Evolutionary conservation across 169 alveolate species (phyloP).

Genomic region (Cryptosporidium baileyi): DNA sequence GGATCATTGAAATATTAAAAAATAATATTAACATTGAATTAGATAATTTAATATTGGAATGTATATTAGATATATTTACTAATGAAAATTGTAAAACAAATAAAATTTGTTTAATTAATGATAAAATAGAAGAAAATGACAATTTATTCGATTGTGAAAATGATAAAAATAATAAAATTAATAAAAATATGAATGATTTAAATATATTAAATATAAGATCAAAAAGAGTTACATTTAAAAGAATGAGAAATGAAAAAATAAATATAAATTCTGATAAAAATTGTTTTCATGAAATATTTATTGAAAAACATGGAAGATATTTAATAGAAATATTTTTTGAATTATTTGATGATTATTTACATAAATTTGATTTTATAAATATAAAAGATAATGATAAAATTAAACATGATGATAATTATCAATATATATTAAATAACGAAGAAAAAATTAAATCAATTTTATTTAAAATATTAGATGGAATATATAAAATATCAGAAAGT

Average conservation of each 20-base stretch:
- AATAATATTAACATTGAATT: not conserved
- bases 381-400: not conserved
- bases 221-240: constrained; percentile 32
- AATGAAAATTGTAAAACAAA: not conserved
- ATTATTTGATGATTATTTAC: constrained; percentile 3
- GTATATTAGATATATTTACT: constrained; percentile 27
- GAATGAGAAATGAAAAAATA: constrained; percentile 13
- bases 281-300: constrained; percentile 37
- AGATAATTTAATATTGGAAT: constrained; percentile 5
- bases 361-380: not conserved
- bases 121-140: not conserved
- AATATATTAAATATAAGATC: not conserved
- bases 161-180: not conserved
- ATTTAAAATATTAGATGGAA: not conserved
- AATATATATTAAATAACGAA: not conserved
- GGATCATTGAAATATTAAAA: constrained; percentile 32
- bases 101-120: not conserved
- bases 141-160: not conserved
- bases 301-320: constrained; percentile 18
- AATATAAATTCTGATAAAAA: not conserved
- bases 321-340: constrained; percentile 20
- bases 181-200: not conserved
- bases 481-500: not conserved
- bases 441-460: not conserved
- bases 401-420: not conserved